Base-by-base conservation (phyloP, 1,139 yeast genomes). In the Zygosaccharomyces pseudobailii region DNA sequence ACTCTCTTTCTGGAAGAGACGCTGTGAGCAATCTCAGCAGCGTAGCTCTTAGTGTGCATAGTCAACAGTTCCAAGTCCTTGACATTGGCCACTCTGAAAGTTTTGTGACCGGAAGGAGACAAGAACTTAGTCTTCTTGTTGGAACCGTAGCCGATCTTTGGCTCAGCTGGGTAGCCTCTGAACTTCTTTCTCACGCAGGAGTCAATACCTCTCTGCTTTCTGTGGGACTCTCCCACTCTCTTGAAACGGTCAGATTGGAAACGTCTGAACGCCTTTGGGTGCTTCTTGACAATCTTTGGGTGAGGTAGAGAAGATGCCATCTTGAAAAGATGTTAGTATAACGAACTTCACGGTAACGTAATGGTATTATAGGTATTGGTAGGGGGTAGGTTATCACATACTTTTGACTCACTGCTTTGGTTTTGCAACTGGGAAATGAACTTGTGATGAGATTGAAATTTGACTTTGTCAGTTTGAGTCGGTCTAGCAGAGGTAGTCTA, bases 121-220 rank as follows among this genome's bases (percentile, higher is more conserved):
- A 92, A 73, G 83, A 83, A 88, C 79, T 85, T 89, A 74, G 98
- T 92, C 83, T 84, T 88, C 83, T 89, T 92, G 96, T 92, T 89
- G 69, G 97, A 89, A 78, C 98, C 97, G 83, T 87, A 94, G 81
- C 99, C 99, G 71, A 94, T 90, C 82, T 87, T 90, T 82, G 99
- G 99, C 84, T 90, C 95, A 71, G 92, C 82, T 73, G 92, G 87
- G 78, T 94, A 85, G 72, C 98, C 98, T 85, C 97, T 88, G 95
- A 92, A 94, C 82, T 97, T 88, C 84, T 97, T 90, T 84, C 97
- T 90, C 75, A 90, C 97, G 80, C 90, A 84, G 69, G 97, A 90
- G 83, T 94, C 99, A 73, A 94, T 94, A 92, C 99, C 99, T 88
- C 90, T 92, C 81, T 94, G 98, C 82, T 92, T 92, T 88, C 99